Conservation (phyloP, 164 flowering plant species). For the Liquidambar formosana region DNA sequence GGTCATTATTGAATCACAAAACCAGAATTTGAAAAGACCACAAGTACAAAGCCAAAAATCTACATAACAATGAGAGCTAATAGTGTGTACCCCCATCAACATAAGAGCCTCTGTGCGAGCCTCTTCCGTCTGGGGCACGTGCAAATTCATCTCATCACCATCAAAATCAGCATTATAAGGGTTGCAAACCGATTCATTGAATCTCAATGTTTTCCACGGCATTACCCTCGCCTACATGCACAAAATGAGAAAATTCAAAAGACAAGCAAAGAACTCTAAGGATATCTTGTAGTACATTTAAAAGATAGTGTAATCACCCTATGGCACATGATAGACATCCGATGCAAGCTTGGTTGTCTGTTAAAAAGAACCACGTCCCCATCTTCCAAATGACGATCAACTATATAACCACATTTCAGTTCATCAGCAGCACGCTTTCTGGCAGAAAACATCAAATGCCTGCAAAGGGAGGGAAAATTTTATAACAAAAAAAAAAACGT, state of each 20-base stretch:
- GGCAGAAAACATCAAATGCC: slow-evolving; percentile 43
- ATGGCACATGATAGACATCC: slow-evolving; percentile 97
- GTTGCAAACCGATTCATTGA: slow-evolving; percentile 97
- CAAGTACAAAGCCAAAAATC: not conserved
- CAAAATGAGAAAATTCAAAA: no score
- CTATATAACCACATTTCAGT: slow-evolving; percentile 62
- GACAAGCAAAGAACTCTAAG: not conserved
- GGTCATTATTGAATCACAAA: not conserved
- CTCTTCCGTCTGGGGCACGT: slow-evolving; percentile 98
- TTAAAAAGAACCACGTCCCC: slow-evolving; percentile 90
- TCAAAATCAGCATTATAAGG: no score
- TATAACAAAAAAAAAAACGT: not conserved
- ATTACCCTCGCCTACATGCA: slow-evolving; percentile 78
- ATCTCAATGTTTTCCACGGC: slow-evolving; percentile 97
- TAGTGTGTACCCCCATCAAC: slow-evolving; percentile 80
- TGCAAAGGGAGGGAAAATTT: slow-evolving; percentile 31
- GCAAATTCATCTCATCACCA: slow-evolving; percentile 99
- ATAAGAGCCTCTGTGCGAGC: slow-evolving; percentile 96
- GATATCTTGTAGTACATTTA: not conserved
- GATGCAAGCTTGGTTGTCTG: slow-evolving; percentile 90
- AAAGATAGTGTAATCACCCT: slow-evolving; percentile 48
- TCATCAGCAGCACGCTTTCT: slow-evolving; percentile 69
- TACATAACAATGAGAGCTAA: not conserved
- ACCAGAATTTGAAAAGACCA: not conserved
- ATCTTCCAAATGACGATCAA: slow-evolving; percentile 87